Base-by-base conservation (phyloP, 1,284 basidiomycete genomes). In the Sphaerobolus stellatus region DNA sequence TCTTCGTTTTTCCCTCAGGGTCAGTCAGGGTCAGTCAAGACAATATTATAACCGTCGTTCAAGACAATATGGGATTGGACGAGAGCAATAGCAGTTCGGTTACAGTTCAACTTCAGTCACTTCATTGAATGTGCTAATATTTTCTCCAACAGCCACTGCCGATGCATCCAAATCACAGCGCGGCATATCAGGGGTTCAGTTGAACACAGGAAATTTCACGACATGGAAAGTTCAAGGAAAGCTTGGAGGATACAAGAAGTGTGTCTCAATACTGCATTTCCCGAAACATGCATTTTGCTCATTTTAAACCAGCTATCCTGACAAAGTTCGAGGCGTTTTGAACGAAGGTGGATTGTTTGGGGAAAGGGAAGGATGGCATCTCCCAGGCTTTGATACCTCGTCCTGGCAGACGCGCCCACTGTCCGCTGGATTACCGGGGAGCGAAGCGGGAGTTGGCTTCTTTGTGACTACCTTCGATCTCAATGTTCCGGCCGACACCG, bases 181-280 rank as follows among this genome's bases (percentile, higher is more conserved):
- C 18, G 90, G 90, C 1, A 77, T 92, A 48, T 80, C 86, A n/a
- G 89, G 88, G n/a, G 91, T 86, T 73, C 63, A 77, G 59, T 75
- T 92, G 9, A 75, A 81, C 52, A 67, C 68, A 5, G 86, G 85
- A 16, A 72, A 71, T n/a, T 88, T 90, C 63, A 74, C 75, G 1
- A 71, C 75, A 6, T 93, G 90, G 90, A 89, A 81, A 60, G 87
- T 92, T 1, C 88, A 91, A 70, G 90, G 90, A 36, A 92, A 92
- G 66, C 62, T 85, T 5, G 87, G 87, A n/a, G 90, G 90, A 13
- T 92, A 92, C 66, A 80, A 71, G 1, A 70, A 72, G 88, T 89
- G 64, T 25, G 79, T 24, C 41, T 11, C 13, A 14, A 9, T 18
- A 13, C 41, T 7, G 4, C 4, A 14, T 7, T 30, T 18, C 4